Base-by-base conservation (phyloP, 2,329 filamentous ascomycete genomes). In the Ophidiomyces ophidiicola region DNA sequence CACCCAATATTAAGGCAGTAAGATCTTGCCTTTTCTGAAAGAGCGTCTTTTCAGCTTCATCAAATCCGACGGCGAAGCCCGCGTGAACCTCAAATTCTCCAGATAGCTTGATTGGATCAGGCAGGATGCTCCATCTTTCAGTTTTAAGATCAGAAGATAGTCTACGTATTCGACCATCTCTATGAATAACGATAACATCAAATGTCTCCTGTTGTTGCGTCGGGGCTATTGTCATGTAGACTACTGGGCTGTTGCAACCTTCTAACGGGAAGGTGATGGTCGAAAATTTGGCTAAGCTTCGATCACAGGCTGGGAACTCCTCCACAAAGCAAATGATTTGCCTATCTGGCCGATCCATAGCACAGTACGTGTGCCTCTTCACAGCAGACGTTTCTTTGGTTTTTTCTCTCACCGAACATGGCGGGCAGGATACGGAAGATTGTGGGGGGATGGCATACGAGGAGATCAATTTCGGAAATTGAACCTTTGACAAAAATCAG, bases 361-460 rank as follows among this genome's bases (percentile, higher is more conserved):
- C 68, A 36, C 68, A 68, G 51, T 75, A 78, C 14, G 74, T 78
- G 38, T 68, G 69, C 49, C 75, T 66, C 41, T 65, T 67, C 1
- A 68, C 60, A 2, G 55, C 49, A 7, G 57, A 56, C 24, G 60
- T 62, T 21, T 62, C 62, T 20, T 57, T 51, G 31, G 62, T 54
- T 52, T 69, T 72, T 45, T 64, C 61, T 53, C 72, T 70, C 31
- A 76, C 62, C 17, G 74, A 78, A 51, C 66, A 74, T 37, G 75
- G 74, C 23, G 69, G 62, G 37, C 71, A 70, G 39, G 67, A 64
- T 52, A 78, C 72, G 11, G 63, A 66, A 17, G 71, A 69, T 50
- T 75, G 68, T 19, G 75, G 74, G 24, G 75, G 72, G 11, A 78
- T 61, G 36, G 74, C 71, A 53, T 78, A 76, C 11, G 74, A 77